Conservation (phyloP, 257 asterid species). For the Solanum etuberosum region DNA sequence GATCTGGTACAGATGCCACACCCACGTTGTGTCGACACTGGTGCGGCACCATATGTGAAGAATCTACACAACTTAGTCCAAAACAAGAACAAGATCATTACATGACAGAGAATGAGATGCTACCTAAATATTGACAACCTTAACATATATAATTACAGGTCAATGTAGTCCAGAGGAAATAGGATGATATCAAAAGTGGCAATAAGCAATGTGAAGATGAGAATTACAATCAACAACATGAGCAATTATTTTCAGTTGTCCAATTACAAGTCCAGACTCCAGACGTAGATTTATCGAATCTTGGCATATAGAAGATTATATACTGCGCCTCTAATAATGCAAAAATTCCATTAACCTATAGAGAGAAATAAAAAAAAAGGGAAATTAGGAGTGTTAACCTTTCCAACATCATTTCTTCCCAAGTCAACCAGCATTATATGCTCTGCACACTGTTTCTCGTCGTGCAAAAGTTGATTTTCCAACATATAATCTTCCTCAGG, state of each 20-base stretch:
- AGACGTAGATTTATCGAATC: neutral
- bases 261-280: neutral
- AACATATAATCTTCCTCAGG: constrained; percentile 76
- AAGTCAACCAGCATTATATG: constrained; percentile 98
- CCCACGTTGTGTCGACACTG: neutral
- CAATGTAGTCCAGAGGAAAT: neutral
- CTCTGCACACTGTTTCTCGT: constrained; percentile 93
- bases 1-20: neutral
- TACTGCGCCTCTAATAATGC: neutral
- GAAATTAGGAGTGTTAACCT: constrained; percentile 32
- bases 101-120: neutral
- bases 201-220: neutral
- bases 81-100: neutral
- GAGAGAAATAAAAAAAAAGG: neutral
- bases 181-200: neutral
- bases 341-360: neutral
- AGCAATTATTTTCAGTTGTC: neutral
- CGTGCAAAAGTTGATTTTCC: constrained; percentile 77
- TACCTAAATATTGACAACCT: neutral
- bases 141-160: neutral
- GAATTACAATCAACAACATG: neutral
- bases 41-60: neutral
- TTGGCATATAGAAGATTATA: neutral
- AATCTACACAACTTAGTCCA: neutral
- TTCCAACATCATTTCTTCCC: constrained; percentile 99